Evolutionary conservation across 176 grass and related monocot genomes (phyloP).

Genomic region (Zea luxurians): DNA sequence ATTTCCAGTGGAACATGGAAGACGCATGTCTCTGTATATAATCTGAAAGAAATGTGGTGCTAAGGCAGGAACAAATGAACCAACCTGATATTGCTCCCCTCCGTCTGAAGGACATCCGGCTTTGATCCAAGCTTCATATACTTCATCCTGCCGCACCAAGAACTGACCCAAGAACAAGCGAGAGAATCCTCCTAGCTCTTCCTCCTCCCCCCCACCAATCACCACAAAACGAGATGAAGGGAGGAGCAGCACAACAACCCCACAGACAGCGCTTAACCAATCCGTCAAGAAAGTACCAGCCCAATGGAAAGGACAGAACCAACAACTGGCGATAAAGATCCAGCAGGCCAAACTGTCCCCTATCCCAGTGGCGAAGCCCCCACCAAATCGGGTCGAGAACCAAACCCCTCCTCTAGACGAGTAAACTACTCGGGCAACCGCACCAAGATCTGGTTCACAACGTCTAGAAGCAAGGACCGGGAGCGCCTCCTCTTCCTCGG

Average conservation of each 20-base stretch:
- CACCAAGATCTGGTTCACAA: constrained; percentile 60
- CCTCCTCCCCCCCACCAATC: constrained; percentile 32
- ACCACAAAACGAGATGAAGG: constrained; percentile 29
- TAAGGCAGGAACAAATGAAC: constrained; percentile 33
- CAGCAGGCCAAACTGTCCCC: constrained; percentile 47
- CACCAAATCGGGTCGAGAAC: constrained; percentile 49
- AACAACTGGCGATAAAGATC: constrained; percentile 56
- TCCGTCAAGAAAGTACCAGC: constrained; percentile 51
- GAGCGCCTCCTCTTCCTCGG: constrained; percentile 2
- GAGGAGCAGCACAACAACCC: constrained; percentile 52
- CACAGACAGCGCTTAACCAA: constrained; percentile 52
- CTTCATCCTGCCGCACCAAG: constrained; percentile 64
- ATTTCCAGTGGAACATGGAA: not conserved
- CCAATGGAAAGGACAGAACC: constrained; percentile 39
- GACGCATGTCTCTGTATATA: not conserved
- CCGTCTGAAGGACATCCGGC: constrained; percentile 83
- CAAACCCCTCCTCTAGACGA: constrained; percentile 47
- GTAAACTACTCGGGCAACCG: constrained; percentile 46
- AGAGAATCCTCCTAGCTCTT: constrained; percentile 19
- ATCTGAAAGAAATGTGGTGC: constrained; percentile 3
- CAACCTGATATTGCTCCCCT: constrained; percentile 75
- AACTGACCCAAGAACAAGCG: constrained; percentile 20
- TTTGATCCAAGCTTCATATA: constrained; percentile 99
- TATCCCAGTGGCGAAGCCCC: constrained; percentile 43
- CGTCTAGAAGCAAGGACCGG: constrained; percentile 45